Percentiles rank a stretch among this genome's conserved stretches.
phyloP scores from a whole-genome alignment of 495 filamentous ascomycete genomes.

The Tuber calosporum region DNA sequence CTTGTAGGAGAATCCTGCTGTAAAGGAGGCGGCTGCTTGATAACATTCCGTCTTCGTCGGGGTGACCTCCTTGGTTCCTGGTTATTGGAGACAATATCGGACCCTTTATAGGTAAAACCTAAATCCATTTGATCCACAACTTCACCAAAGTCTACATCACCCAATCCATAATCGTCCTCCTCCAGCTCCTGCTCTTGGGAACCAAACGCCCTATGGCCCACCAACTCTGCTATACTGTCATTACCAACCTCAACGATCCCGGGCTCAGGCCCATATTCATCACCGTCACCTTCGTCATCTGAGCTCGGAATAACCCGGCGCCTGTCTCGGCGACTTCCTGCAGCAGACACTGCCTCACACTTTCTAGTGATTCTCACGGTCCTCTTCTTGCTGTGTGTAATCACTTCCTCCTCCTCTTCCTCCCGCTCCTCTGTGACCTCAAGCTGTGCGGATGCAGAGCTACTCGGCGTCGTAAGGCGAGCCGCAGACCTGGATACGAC shows the following conservation, averaged over 20 bases:
- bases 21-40: conserved; percentile 21
- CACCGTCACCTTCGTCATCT: conserved; percentile 20
- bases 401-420: conserved; percentile 18
- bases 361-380: conserved; percentile 20
- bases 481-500: not conserved
- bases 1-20: conserved; percentile 37
- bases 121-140: conserved; percentile 10
- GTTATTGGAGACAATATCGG: not conserved
- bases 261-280: not conserved
- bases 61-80: not conserved
- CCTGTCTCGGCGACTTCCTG: not conserved
- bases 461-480: conserved; percentile 1
- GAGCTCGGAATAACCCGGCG: conserved; percentile 23
- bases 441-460: conserved; percentile 5
- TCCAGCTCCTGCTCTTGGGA: conserved; percentile 11
- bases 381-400: conserved; percentile 16
- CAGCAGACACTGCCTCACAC: not conserved
- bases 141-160: conserved; percentile 11
- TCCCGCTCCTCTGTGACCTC: conserved; percentile 23
- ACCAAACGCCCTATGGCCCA: not conserved
- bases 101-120: not conserved
- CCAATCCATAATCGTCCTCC: conserved; percentile 22
- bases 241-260: not conserved
- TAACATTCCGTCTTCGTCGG: conserved; percentile 3
- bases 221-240: conserved; percentile 10